Conservation (phyloP, 805 yeast species). For the Cyberlindnera maclurae region DNA sequence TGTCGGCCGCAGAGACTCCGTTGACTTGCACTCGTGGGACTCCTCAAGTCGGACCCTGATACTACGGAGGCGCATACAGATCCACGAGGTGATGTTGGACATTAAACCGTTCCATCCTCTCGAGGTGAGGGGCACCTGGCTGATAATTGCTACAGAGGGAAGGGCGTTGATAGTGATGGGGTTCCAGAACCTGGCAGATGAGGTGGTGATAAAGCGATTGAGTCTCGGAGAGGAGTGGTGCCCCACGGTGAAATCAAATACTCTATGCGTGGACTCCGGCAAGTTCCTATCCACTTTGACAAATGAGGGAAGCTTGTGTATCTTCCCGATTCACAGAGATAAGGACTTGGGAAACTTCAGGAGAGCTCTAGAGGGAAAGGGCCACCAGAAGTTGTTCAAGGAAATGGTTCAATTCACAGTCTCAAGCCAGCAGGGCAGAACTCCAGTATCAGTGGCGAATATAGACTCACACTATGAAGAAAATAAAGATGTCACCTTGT, state of each 20-base stretch:
- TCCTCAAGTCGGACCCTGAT: not conserved
- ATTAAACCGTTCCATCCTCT: constrained; percentile 7
- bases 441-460: constrained; percentile 12
- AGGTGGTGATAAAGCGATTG: constrained; percentile 6
- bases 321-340: constrained; percentile 8
- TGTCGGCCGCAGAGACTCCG: constrained; percentile 10
- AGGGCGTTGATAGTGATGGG: constrained; percentile 13
- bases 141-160: constrained; percentile 11
- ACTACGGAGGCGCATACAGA: constrained; percentile 7
- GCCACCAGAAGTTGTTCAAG: constrained; percentile 8
- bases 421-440: constrained; percentile 12
- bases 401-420: constrained; percentile 9
- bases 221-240: not conserved
- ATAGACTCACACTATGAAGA: constrained; percentile 11
- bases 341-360: constrained; percentile 12
- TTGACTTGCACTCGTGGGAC: constrained; percentile 9
- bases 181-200: constrained; percentile 12
- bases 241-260: constrained; percentile 6
- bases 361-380: constrained; percentile 7
- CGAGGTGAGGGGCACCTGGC: constrained; percentile 9
- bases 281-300: constrained; percentile 12
- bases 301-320: constrained; percentile 11
- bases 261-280: constrained; percentile 11
- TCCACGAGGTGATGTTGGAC: constrained; percentile 15
- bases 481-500: constrained; percentile 4